Base-by-base conservation (phyloP, 2,329 filamentous ascomycete species). In the Xylariales sp. region DNA sequence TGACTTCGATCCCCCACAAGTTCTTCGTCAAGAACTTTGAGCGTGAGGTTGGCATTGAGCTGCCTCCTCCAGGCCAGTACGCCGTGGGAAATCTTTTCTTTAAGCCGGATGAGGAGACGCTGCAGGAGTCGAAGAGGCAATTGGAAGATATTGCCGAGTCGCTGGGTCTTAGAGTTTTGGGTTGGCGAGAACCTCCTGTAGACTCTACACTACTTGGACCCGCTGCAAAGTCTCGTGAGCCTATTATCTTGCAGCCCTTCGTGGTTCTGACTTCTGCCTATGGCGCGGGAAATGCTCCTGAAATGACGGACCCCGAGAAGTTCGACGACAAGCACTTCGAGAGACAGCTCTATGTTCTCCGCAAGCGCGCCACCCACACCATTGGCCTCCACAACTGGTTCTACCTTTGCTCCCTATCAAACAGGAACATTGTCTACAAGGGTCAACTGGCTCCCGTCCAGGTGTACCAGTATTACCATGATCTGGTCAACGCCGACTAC, bases 381-480 rank as follows among this genome's bases (percentile, higher is more conserved):
- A 93, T 96, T 60, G 90, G 91, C 43, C 77, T 96, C 40, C 88
- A 94, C 66, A 96, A 96, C 66, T 97, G 91, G 91, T 97, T 97
- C 74, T 97, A 97, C 64, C 75, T 97, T 42, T 97, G 91, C 76
- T 95, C 89, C 34, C 70, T 97, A 50, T 93, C 83, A 64, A 96
- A 95, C 81, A 90, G 90, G 69, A 97, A 97, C 71, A 97, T 97
- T 67, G 88, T 97, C 43, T 97, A 97, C 78, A 97, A 97, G 76
- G 91, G 91, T 47, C 93, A 97, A 63, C 74, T 97, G 49, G 85
- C 91, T 30, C 91, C 91, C 17, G 81, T 91, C 20, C 91, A 97
- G 71, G 91, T 97, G 37, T 97, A 97, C 69, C 85, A 94, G 61
- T 97, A 97, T 72, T 97, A 95, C 68, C 88, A 96, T 65, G 91